Conservation (phyloP, 1,284 basidiomycete species). For the Salmacisia buchloeana region DNA sequence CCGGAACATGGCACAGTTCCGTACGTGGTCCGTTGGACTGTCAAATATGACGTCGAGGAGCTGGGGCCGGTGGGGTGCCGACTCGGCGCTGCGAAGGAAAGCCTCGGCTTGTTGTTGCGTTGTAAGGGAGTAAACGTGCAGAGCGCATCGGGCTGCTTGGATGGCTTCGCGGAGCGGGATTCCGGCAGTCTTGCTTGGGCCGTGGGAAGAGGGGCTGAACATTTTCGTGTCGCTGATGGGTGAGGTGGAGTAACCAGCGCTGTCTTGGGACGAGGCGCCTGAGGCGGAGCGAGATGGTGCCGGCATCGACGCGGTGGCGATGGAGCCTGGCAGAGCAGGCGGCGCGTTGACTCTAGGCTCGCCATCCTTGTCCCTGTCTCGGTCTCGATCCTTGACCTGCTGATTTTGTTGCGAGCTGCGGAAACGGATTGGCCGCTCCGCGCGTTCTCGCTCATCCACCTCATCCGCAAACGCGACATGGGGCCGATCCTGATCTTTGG, state of each 20-base stretch:
- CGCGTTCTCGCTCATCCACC: conserved; percentile 2
- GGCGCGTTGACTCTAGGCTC: background rate
- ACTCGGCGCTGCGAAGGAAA: background rate
- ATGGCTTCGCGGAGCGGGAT: background rate
- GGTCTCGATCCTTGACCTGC: background rate
- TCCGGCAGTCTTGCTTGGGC: background rate
- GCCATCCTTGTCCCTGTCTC: background rate
- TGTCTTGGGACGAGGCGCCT: background rate
- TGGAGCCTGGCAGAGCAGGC: background rate
- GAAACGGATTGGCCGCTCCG: background rate
- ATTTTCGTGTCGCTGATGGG: too few relatives aligned
- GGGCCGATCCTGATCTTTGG: background rate
- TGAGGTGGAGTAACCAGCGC: too few relatives aligned
- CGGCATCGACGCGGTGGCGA: background rate
- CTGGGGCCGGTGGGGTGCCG: background rate
- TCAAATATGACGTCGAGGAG: background rate
- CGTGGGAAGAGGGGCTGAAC: too few relatives aligned
- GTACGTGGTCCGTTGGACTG: background rate
- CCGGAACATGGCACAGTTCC: background rate
- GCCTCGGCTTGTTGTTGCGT: background rate
- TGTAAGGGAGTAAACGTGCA: background rate
- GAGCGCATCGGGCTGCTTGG: background rate
- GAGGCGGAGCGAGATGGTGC: too few relatives aligned
- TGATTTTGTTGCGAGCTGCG: background rate
- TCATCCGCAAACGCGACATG: conserved; percentile 7